Base-by-base conservation (phyloP, 2,329 filamentous ascomycete genomes). In the Macroventuria anomochaeta region DNA sequence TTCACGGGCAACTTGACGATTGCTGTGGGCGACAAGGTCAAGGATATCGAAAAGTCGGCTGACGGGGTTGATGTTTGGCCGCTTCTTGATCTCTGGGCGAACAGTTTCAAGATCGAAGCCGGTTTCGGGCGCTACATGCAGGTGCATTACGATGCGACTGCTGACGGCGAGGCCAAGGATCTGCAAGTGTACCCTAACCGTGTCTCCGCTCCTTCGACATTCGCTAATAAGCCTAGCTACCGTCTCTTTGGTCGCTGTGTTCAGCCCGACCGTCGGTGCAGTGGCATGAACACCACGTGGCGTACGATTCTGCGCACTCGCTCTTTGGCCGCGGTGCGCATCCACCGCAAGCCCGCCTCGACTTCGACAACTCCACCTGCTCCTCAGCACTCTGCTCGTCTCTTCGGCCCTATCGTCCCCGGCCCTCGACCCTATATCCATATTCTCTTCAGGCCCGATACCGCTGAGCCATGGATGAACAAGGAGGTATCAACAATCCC, bases 111-210 rank as follows among this genome's bases (percentile, higher is more conserved):
- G 39, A 62, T 72, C 17, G 60, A 69, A 40, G 64, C 65, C 8
- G 68, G 64, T 2, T 71, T 72, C 31, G 68, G 69, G 7, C 59
- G 68, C 5, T 72, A 71, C 25, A 34, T 59, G n/a, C 53, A 55
- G 13, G 18, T 8, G 3, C 12, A 28, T 4, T 67, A 67, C 29
- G 15, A 46, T 3, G 57, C 62, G 3, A 52, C 58, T 28, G n/a
- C n/a, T 5, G 68, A 72, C 33, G 67, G 65, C 2, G 68, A 72
- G 26, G 63, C 65, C 7, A 72, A 71, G 47, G 69, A 72, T 34
- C 46, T 72, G 65, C 68, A 51, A 59, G 65, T 62, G 18, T 7
- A 15, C 5, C 28, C 5, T 15, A 3, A 13, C 13, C 17, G 7
- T 2, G 10, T 18, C 18, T 20, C n/a, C 4, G 8, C n/a, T 7